These are phyloP conservation scores for Clitopilus hobsonii DNA, from an alignment of 768 basidiomycete genomes.

Conservation along the genomic window DNA sequence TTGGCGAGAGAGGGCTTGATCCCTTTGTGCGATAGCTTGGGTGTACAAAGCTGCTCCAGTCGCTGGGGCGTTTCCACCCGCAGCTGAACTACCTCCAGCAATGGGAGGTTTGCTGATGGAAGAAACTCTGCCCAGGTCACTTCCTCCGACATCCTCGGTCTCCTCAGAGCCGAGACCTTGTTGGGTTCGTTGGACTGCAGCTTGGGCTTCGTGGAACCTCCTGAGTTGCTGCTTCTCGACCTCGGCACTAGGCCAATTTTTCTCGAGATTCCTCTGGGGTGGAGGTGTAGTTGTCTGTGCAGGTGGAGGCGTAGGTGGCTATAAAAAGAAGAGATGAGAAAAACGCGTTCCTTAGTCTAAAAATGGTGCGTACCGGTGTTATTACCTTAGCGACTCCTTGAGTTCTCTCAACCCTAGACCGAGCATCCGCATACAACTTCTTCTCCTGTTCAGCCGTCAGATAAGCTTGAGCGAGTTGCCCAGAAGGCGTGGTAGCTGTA, in stretches of 20 bases:
- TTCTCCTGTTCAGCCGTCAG: constrained; percentile 62
- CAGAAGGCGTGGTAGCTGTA: constrained; percentile 6
- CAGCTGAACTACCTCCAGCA: constrained; percentile 2
- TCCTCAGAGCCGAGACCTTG: constrained; percentile 36
- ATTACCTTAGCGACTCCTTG: constrained; percentile 35
- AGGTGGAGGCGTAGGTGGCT: constrained; percentile 19
- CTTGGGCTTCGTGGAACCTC: constrained; percentile 59
- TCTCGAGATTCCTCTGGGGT: constrained; percentile 14
- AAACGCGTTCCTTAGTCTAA: background rate
- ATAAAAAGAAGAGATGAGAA: constrained; percentile 2
- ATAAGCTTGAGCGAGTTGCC: constrained; percentile 34
- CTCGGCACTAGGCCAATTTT: constrained; percentile 62
- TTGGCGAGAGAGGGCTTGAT: constrained; percentile 15
- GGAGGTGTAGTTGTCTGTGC: constrained; percentile 16
- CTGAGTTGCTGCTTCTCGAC: constrained; percentile 66
- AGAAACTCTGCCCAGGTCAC: constrained; percentile 7
- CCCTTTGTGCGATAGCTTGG: constrained; percentile 25
- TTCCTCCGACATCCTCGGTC: constrained; percentile 16
- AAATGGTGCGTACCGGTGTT: constrained; percentile 26
- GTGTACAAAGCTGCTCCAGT: constrained; percentile 9
- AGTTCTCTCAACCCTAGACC: constrained; percentile 49
- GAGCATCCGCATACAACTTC: constrained; percentile 59
- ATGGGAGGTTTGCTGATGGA: constrained; percentile 11
- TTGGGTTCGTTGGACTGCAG: constrained; percentile 58
- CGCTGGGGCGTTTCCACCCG: background rate